These are phyloP conservation scores for Fusarium musae DNA, from an alignment of 2,329 filamentous ascomycete species.

Conservation along the genomic window DNA sequence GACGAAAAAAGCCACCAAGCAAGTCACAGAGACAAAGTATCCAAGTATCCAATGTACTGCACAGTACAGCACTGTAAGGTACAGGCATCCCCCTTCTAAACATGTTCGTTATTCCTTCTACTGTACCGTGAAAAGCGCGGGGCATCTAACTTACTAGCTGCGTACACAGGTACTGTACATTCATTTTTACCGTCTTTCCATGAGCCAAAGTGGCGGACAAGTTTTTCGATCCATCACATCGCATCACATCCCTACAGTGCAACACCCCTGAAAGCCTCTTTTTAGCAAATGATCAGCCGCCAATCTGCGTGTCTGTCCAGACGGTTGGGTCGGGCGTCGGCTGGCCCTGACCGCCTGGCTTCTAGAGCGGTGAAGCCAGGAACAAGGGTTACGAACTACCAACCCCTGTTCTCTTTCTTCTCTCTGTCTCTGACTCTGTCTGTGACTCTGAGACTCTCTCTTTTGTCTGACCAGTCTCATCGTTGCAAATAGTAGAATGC, in stretches of 20 bases:
- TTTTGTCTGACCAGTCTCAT: neutral
- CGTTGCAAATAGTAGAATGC: slow-evolving; percentile 21
- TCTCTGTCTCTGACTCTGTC: neutral
- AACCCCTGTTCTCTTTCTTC: neutral
- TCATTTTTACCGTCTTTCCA: slow-evolving; percentile 39
- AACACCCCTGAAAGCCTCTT: slow-evolving; percentile 21
- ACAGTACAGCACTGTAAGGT: neutral
- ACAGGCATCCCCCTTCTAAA: slow-evolving; percentile 1
- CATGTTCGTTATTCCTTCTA: slow-evolving; percentile 27
- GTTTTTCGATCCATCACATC: slow-evolving; percentile 32
- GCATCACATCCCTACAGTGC: slow-evolving; percentile 13
- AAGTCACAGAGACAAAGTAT: neutral
- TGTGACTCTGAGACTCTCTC: neutral
- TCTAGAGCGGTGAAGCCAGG: slow-evolving; percentile 37
- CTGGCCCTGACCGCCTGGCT: slow-evolving; percentile 34
- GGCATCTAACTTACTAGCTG: neutral
- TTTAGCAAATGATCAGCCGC: slow-evolving; percentile 41
- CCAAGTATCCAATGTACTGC: too few relatives aligned
- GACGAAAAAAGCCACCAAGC: slow-evolving; percentile 11
- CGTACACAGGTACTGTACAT: neutral
- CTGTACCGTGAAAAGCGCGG: slow-evolving; percentile 19
- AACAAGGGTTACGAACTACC: slow-evolving; percentile 20
- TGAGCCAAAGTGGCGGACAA: slow-evolving; percentile 35
- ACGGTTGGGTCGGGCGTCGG: slow-evolving; percentile 35
- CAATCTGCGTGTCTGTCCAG: slow-evolving; percentile 37